These are phyloP conservation scores for Petunia secreta DNA, from an alignment of 257 asterid genomes.

Conservation along the genomic window DNA sequence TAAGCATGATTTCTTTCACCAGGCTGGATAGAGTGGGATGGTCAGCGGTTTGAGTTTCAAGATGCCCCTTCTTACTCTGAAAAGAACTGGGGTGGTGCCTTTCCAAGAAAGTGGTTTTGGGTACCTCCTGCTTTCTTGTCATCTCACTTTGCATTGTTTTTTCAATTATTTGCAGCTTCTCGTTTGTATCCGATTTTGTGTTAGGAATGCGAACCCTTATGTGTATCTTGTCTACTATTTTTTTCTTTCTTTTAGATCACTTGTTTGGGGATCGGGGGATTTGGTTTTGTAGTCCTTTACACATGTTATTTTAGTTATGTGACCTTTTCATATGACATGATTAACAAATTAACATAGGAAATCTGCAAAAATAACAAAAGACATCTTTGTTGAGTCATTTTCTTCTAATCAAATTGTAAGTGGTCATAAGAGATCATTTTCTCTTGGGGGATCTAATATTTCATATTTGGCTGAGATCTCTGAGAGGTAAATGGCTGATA, in stretches of 20 bases:
- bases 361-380: too few species aligned
- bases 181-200: background rate
- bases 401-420: too few species aligned
- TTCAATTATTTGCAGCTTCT: conserved; percentile 15
- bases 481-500: conserved; percentile 11
- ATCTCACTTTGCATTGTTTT: background rate
- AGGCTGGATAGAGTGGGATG: conserved; percentile 99
- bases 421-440: too few species aligned
- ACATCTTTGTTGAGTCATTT: too few species aligned
- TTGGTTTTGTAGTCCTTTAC: too few species aligned
- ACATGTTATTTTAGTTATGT: too few species aligned
- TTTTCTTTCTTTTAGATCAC: background rate
- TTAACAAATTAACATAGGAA: too few species aligned
- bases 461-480: background rate
- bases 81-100: conserved; percentile 96
- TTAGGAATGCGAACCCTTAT: background rate
- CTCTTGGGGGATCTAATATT: too few species aligned
- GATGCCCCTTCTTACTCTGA: conserved; percentile 96
- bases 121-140: conserved; percentile 40
- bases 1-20: conserved; percentile 37
- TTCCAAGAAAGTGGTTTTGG: conserved; percentile 99
- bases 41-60: conserved; percentile 75
- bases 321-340: too few species aligned
- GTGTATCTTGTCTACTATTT: background rate
- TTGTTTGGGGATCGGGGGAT: background rate